phyloP scores from a whole-genome alignment of 352 stramenopile genomes.

The Phytophthora citricola region DNA sequence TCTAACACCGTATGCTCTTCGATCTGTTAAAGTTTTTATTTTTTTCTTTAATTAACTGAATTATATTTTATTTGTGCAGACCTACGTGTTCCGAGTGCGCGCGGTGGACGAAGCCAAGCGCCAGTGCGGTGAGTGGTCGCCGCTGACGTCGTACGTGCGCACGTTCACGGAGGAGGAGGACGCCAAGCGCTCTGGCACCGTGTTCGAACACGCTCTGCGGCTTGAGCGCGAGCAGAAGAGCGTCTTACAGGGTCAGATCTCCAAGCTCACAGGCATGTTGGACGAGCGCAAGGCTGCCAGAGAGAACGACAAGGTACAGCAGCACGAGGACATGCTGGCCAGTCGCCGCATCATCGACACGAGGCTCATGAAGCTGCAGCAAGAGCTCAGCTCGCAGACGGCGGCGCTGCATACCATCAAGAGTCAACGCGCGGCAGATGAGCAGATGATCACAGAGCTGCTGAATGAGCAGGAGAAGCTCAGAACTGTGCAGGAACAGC shows the following conservation, averaged over 20 bases:
- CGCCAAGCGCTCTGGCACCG: slow-evolving; percentile 83
- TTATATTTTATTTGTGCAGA: slow-evolving; percentile 35
- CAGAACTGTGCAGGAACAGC: slow-evolving; percentile 54
- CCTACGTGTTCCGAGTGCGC: slow-evolving; percentile 81
- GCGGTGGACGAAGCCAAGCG: slow-evolving; percentile 66
- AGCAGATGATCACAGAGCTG: slow-evolving; percentile 85
- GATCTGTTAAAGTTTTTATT: neutral
- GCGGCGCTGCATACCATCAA: slow-evolving; percentile 68
- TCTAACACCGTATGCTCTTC: slow-evolving; percentile 65
- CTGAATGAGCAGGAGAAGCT: slow-evolving; percentile 87
- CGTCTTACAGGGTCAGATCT: slow-evolving; percentile 77
- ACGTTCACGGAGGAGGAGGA: slow-evolving; percentile 91
- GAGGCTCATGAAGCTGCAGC: slow-evolving; percentile 78
- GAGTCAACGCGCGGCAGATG: slow-evolving; percentile 72
- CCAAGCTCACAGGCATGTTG: slow-evolving; percentile 80
- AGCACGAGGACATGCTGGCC: slow-evolving; percentile 87
- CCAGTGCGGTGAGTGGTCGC: slow-evolving; percentile 82
- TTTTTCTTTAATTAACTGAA: slow-evolving; percentile 8
- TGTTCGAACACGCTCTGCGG: slow-evolving; percentile 87
- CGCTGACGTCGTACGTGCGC: slow-evolving; percentile 69
- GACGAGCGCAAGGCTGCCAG: slow-evolving; percentile 48
- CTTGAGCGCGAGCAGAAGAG: slow-evolving; percentile 82
- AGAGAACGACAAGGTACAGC: slow-evolving; percentile 55
- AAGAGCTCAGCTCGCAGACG: slow-evolving; percentile 67
- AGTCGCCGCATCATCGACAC: slow-evolving; percentile 86